Base-by-base conservation (phyloP, 176 grass and related monocot genomes). In the Ananas comosus region DNA sequence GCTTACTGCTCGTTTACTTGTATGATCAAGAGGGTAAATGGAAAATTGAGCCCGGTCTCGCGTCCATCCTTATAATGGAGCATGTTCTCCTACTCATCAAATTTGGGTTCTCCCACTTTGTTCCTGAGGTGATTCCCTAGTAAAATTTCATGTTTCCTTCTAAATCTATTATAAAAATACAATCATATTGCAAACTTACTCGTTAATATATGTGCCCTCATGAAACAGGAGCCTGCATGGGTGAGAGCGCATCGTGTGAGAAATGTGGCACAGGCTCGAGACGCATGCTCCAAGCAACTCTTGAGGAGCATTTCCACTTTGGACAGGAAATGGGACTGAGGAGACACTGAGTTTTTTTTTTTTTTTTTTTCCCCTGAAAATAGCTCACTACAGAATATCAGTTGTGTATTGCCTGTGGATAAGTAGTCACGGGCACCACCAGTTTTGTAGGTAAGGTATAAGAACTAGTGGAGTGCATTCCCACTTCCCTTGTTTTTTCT, bases 61-160 rank as follows among this genome's bases (percentile, higher is more conserved):
- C 82, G 2, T 89, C 90, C 17, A 99, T 99, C 79, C 78, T 99
- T 51, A 64, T 93, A 82, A 86, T 99, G 73, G 94, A 99, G 71
- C 94, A 99, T 50, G 80, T 74, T 78, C 94, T 91, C 72, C 90
- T 99, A 65, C 80, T 99, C 49, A 80, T 99, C 72, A 99, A 99
- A 72, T 99, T 99, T 68, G 94, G 86, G 48, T 93, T 99, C 78
- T 93, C 94, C 16, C 84, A 99, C 78, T 99, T 91, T 13, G 94
- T 99, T 42, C 94, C 94, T 10, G 94, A 99, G 92, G 92, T 96
- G 63, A 87, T 65, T 51, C 72, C 63, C 16, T 18, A 19, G 3
- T 61, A 61, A 61, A 57, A 61, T 7, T 61, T 22, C 3, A n/a
- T 59, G 56, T 59, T 59, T 61, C 7, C 21, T 61, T 61, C 4